A percentile compares a stretch with the other conserved stretches of the same genome.
phyloP scores from a whole-genome alignment of 495 filamentous ascomycete genomes.

The Cercophora scortea region DNA sequence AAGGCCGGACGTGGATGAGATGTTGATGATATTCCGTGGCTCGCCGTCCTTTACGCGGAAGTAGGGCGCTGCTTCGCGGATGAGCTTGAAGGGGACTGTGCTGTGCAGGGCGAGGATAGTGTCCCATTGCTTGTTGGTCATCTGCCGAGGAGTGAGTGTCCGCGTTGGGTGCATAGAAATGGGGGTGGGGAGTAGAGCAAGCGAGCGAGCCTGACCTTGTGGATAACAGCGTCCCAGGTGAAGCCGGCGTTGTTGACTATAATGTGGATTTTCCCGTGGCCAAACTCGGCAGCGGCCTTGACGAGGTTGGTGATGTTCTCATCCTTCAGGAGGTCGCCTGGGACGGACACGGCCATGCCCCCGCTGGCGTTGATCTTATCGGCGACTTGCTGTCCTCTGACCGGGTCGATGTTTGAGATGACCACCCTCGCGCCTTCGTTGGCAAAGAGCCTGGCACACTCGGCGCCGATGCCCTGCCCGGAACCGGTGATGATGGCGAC shows the following conservation, averaged over 20 bases:
- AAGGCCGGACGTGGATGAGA: conserved; percentile 67
- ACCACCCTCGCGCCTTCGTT: conserved; percentile 81
- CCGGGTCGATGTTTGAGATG: conserved; percentile 70
- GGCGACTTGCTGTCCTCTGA: conserved; percentile 56
- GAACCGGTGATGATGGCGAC: conserved; percentile 82
- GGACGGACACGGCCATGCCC: conserved; percentile 58
- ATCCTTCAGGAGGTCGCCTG: conserved; percentile 65
- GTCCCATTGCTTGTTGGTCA: conserved; percentile 86
- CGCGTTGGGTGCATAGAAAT: background rate
- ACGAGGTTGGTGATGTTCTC: conserved; percentile 61
- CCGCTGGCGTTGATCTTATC: conserved; percentile 56
- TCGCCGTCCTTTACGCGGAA: conserved; percentile 81
- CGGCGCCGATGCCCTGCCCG: conserved; percentile 86
- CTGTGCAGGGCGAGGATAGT: conserved; percentile 75
- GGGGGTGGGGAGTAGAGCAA: background rate
- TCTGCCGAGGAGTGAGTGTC: conserved; percentile 34
- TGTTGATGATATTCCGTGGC: conserved; percentile 71
- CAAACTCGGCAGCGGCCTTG: conserved; percentile 67
- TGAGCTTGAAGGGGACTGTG: conserved; percentile 74
- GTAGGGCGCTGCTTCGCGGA: conserved; percentile 71
- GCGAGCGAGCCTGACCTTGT: conserved; percentile 50
- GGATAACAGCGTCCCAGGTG: conserved; percentile 86
- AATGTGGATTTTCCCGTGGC: conserved; percentile 77
- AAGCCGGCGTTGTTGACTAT: conserved; percentile 83
- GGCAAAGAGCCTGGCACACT: conserved; percentile 71